Evolutionary conservation across 768 basidiomycete species (phyloP), one percentile per base, ranked within the genome.

Genomic region (Lentinula detonsa): DNA sequence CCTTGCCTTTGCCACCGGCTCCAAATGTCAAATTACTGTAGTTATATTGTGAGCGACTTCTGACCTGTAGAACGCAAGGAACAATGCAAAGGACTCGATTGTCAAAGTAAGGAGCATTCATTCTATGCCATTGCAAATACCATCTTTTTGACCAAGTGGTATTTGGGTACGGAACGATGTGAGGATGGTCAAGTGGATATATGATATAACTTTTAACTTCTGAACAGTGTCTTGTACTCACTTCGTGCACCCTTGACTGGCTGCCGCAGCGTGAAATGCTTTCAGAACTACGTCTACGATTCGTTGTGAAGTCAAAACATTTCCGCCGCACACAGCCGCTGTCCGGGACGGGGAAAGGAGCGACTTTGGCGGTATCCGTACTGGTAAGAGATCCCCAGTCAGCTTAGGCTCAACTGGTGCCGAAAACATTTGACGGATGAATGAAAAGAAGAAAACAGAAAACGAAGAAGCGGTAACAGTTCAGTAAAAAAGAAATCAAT

Each of bases 191-290:
- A 28, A 28, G 28, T 28, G 28, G 28, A 28, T 28, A 28, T 3
- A 28, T 28, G 28, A 28, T 3, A 28, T 28, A 3, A 28, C 28
- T 28, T 28, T 3, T 28, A 28, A 28, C 3, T 28, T 28, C 28
- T 28, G 28, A 28, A 28, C 28, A 28, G 28, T 28, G 28, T 28
- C 28, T 13, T 39, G 4, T 2, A 72, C 86, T 65, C 70, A 92
- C 92, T 95, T 95, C 50, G 92, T 95, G 67, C 92, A 93, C 1
- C 95, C 95, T 70, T 97, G 95, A 67, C 91, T 93, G 0, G 94
- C 95, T 16, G 94, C 93, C 51, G 87, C 88, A 3, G 93, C 94
- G 66, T 90, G 83, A 77, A 98, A 97, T 0, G 95, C 94, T 70
- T 90, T 93, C 39, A 98, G 76, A 37, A 98, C 90, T 2, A 95